Evolutionary conservation across 2,329 filamentous ascomycete genomes (phyloP).

Genomic region (Botrytis galanthina): DNA sequence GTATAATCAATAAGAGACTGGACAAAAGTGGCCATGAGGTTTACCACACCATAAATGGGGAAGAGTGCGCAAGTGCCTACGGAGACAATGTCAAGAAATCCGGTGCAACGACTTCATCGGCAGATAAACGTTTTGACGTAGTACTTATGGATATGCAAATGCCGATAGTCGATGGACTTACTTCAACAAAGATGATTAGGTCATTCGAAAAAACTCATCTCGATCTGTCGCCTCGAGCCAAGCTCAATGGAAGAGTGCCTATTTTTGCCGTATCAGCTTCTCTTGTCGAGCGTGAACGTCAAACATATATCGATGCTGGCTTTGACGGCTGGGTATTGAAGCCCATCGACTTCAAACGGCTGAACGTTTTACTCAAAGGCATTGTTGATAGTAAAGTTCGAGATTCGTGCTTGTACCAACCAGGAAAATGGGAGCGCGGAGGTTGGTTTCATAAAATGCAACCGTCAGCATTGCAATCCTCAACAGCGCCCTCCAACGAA

Average conservation of each 20-base stretch:
- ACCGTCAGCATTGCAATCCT: constrained; percentile 14
- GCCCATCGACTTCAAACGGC: constrained; percentile 75
- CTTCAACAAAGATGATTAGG: constrained; percentile 80
- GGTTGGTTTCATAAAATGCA: constrained; percentile 66
- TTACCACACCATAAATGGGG: constrained; percentile 73
- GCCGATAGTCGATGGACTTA: constrained; percentile 85
- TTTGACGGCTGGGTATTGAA: constrained; percentile 93
- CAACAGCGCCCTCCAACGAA: constrained; percentile 7
- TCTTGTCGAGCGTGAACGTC: constrained; percentile 65
- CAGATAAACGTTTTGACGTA: constrained; percentile 62
- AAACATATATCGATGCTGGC: constrained; percentile 70
- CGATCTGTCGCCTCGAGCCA: constrained; percentile 57
- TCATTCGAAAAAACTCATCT: constrained; percentile 60
- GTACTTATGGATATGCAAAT: constrained; percentile 96
- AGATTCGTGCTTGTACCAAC: constrained; percentile 61
- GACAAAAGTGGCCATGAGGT: constrained; percentile 74
- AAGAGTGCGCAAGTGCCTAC: constrained; percentile 75
- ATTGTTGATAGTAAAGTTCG: constrained; percentile 62
- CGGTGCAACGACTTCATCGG: background rate
- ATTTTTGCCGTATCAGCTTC: constrained; percentile 88
- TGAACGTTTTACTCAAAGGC: constrained; percentile 66
- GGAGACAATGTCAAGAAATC: constrained; percentile 51
- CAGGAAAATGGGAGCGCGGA: constrained; percentile 78
- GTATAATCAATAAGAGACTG: constrained; percentile 76
- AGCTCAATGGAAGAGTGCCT: constrained; percentile 64